Evolutionary conservation across 148 eudicot species (phyloP).

Genomic region (Heliamphora exappendiculata): DNA sequence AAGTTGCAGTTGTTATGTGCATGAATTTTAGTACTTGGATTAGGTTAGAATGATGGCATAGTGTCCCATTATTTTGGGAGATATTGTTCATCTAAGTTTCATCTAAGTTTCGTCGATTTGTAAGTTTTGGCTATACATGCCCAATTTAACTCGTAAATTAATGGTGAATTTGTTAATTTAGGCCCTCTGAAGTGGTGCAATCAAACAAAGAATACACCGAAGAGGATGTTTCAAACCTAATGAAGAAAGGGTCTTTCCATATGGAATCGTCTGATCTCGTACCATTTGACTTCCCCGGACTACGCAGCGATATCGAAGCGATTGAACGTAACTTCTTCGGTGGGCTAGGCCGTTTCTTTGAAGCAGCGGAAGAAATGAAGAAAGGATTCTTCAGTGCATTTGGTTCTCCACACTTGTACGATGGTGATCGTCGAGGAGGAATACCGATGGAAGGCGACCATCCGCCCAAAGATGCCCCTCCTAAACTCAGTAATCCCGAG

Average conservation of each 20-base stretch:
- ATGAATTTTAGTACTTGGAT: no score
- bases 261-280: conserved; percentile 25
- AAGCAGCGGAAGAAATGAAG: conserved; percentile 72
- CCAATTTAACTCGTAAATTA: no score
- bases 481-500: conserved; percentile 19
- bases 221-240: conserved; percentile 70
- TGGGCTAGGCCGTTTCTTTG: conserved; percentile 52
- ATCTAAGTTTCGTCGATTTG: no score
- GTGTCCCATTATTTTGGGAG: no score
- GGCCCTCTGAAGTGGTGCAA: conserved; percentile 80
- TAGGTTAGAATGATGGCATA: no score
- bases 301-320: conserved; percentile 65
- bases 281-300: conserved; percentile 63
- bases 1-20: no score
- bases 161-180: no score
- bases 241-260: conserved; percentile 41
- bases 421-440: conserved; percentile 36
- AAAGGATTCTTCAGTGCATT: conserved; percentile 44
- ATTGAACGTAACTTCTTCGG: conserved; percentile 57
- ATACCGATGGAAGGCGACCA: conserved; percentile 47
- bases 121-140: no score
- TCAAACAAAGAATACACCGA: conserved; percentile 82
- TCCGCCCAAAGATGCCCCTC: conserved; percentile 24
- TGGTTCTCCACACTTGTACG: conserved; percentile 34
- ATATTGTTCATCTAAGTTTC: no score